Conservation (phyloP, 139 green algal genomes). For the Chlamydomonas eustigma region DNA sequence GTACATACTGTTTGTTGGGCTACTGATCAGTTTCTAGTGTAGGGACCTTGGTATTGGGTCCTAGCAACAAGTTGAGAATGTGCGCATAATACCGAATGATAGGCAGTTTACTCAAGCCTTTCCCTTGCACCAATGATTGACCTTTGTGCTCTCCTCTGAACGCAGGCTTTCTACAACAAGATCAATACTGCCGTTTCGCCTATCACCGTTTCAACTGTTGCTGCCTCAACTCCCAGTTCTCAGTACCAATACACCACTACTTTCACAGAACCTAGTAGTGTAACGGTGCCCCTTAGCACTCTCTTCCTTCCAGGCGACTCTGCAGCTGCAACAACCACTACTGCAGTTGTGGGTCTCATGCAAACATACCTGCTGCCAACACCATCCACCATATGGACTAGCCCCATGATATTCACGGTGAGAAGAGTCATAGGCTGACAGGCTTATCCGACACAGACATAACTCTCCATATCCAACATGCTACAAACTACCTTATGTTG, state of each 20-base stretch:
- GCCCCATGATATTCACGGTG: too few species aligned
- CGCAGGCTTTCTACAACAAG: constrained; percentile 1
- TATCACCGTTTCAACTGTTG: not conserved
- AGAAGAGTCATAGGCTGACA: too few species aligned
- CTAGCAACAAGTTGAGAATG: not conserved
- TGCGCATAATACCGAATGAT: not conserved
- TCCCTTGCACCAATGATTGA: not conserved
- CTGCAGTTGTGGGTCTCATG: not conserved
- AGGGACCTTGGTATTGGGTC: not conserved
- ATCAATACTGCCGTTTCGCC: not conserved
- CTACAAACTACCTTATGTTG: too few species aligned
- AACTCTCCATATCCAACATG: too few species aligned
- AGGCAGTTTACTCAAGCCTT: not conserved
- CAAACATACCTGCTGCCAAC: not conserved
- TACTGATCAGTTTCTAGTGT: not conserved
- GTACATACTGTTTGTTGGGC: not conserved
- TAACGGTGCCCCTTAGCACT: not conserved
- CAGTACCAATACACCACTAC: not conserved
- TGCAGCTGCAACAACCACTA: not conserved
- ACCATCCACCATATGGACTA: too few species aligned
- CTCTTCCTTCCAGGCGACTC: not conserved
- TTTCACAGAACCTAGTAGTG: not conserved
- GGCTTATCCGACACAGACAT: too few species aligned
- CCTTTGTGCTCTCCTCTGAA: not conserved
- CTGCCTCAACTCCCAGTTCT: not conserved